These are phyloP conservation scores for Aspergillus sergii DNA, from an alignment of 2,329 filamentous ascomycete genomes.

Conservation along the genomic window DNA sequence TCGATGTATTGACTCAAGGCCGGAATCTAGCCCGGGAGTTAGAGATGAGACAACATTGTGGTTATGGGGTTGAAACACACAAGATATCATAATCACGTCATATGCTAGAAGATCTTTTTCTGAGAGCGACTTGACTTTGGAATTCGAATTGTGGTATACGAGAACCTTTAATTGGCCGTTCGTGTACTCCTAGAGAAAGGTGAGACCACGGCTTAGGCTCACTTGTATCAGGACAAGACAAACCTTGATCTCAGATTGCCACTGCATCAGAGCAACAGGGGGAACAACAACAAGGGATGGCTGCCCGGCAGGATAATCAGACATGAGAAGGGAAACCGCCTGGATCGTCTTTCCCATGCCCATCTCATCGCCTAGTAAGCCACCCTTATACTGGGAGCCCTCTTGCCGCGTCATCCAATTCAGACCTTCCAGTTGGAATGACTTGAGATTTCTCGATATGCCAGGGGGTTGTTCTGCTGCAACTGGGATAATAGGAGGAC, in stretches of 20 bases:
- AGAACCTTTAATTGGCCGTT: slow-evolving; percentile 88
- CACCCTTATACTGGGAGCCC: slow-evolving; percentile 79
- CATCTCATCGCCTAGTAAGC: slow-evolving; percentile 96
- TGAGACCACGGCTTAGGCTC: slow-evolving; percentile 2
- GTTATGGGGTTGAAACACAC: slow-evolving; percentile 50
- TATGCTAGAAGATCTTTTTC: slow-evolving; percentile 76
- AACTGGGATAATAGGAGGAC: slow-evolving; percentile 66
- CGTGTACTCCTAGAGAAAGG: slow-evolving; percentile 61
- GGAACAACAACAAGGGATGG: slow-evolving; percentile 89
- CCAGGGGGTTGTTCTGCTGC: slow-evolving; percentile 71
- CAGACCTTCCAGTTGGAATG: slow-evolving; percentile 90
- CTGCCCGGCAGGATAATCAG: slow-evolving; percentile 81
- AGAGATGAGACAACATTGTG: slow-evolving; percentile 13
- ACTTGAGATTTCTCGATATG: slow-evolving; percentile 83
- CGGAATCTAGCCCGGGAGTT: slow-evolving; percentile 44
- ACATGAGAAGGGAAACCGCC: slow-evolving; percentile 97
- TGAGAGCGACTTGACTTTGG: slow-evolving; percentile 76
- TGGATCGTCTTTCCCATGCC: slow-evolving; percentile 98
- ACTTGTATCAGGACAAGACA: slow-evolving; percentile 29
- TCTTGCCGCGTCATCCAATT: slow-evolving; percentile 96
- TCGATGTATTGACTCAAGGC: slow-evolving; percentile 86
- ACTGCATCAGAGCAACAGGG: slow-evolving; percentile 93
- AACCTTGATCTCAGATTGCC: slow-evolving; percentile 77
- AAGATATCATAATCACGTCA: slow-evolving; percentile 97
- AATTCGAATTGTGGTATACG: slow-evolving; percentile 84